Percentiles rank a stretch among this genome's conserved stretches.
Evolutionary conservation across 371 early-diverging fungal species (phyloP).

Genomic region (Cokeromyces recurvatus): DNA sequence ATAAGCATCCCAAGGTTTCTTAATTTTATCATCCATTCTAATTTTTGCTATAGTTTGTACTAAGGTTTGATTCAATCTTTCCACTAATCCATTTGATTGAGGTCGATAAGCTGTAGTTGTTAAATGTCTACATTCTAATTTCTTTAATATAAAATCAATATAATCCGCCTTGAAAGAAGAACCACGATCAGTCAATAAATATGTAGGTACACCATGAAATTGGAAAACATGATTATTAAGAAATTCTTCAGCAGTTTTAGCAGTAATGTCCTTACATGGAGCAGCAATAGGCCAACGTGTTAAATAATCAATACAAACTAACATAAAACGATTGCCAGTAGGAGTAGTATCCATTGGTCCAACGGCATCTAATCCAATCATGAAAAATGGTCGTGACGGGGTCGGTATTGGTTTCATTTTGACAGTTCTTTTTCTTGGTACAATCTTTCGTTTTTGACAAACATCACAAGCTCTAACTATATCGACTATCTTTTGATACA

Average conservation of each 20-base stretch:
- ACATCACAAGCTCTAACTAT: conserved; percentile 4
- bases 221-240: conserved; percentile 1
- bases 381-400: conserved; percentile 6
- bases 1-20: conserved; percentile 5
- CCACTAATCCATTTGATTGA: conserved; percentile 10
- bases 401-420: conserved; percentile 1
- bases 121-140: conserved; percentile 5
- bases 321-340: conserved; percentile 2
- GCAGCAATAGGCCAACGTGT: conserved; percentile 9
- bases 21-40: neutral
- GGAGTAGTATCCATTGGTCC: conserved; percentile 7
- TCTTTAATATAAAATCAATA: neutral
- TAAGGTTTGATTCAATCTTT: conserved; percentile 8
- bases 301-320: conserved; percentile 1
- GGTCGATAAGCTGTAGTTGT: conserved; percentile 19
- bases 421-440: conserved; percentile 7
- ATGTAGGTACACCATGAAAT: conserved; percentile 23
- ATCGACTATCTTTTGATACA: conserved; percentile 19
- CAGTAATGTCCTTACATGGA: neutral
- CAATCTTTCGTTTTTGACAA: neutral
- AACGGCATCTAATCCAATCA: conserved; percentile 15
- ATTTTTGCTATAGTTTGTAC: conserved; percentile 6
- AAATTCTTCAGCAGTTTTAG: neutral
- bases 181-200: conserved; percentile 40
- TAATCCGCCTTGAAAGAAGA: conserved; percentile 22